Percentiles rank a stretch among this genome's conserved stretches.
These are phyloP conservation scores for Meyerozyma elateridarum DNA, from an alignment of 1,139 yeast genomes.

Conservation along the genomic window DNA sequence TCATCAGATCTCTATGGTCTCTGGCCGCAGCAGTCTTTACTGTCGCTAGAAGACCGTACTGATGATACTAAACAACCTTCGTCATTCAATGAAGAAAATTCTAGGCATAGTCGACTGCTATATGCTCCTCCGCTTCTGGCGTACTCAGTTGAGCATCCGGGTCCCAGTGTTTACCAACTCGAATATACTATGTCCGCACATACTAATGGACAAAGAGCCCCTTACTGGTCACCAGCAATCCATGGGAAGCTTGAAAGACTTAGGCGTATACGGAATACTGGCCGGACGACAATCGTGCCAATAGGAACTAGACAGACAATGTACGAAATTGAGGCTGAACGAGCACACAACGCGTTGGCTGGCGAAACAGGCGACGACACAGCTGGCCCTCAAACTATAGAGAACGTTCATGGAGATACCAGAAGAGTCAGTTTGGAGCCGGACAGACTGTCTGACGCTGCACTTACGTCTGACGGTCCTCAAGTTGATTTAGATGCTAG, in stretches of 20 bases:
- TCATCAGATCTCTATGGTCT: constrained; percentile 1
- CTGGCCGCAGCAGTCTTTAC: too few species aligned
- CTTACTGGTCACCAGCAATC: constrained; percentile 27
- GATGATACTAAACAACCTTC: too few species aligned
- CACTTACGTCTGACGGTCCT: constrained; percentile 6
- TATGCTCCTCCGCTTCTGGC: constrained; percentile 53
- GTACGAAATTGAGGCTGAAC: constrained; percentile 35
- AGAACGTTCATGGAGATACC: constrained; percentile 24
- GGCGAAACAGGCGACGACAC: constrained; percentile 17
- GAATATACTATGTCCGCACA: constrained; percentile 23
- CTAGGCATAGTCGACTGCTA: constrained; percentile 16
- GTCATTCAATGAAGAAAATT: constrained; percentile 23
- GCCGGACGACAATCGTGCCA: constrained; percentile 48
- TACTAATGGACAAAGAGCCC: constrained; percentile 10
- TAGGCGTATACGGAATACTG: constrained; percentile 40
- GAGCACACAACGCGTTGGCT: constrained; percentile 16
- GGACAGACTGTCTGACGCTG: constrained; percentile 4
- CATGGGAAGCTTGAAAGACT: constrained; percentile 39
- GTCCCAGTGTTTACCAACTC: constrained; percentile 33
- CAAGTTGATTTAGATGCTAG: constrained; percentile 43
- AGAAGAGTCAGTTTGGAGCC: constrained; percentile 12
- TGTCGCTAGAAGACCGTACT: too few species aligned
- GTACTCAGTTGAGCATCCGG: constrained; percentile 49
- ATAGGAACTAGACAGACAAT: constrained; percentile 54
- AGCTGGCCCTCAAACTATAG: constrained; percentile 6